Evolutionary conservation across 2,329 filamentous ascomycete species (phyloP).

Genomic region (Clarireedia paspali): DNA sequence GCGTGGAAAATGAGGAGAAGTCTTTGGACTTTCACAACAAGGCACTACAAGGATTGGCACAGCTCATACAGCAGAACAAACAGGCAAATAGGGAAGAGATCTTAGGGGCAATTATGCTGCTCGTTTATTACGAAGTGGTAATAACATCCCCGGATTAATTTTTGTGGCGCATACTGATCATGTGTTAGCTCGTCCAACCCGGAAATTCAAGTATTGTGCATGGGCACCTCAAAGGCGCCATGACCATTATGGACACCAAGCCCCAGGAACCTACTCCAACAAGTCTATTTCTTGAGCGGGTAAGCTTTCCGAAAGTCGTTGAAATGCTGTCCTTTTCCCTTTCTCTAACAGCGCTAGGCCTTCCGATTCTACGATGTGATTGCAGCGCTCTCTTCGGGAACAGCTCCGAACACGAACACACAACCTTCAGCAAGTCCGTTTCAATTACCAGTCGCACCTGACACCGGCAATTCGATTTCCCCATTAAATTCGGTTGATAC

Average conservation of each 20-base stretch:
- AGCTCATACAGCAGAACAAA: conserved; percentile 45
- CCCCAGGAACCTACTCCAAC: conserved; percentile 40
- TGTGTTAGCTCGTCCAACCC: conserved; percentile 49
- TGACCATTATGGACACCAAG: conserved; percentile 49
- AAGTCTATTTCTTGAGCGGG: conserved; percentile 51
- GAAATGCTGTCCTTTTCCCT: neutral
- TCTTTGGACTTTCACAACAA: conserved; percentile 52
- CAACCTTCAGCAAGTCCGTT: conserved; percentile 40
- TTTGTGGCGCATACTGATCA: conserved; percentile 12
- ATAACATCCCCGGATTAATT: neutral
- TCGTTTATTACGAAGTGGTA: conserved; percentile 56
- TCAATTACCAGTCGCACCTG: conserved; percentile 41
- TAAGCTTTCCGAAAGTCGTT: conserved; percentile 28
- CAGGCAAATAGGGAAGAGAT: conserved; percentile 48
- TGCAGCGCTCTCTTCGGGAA: conserved; percentile 52
- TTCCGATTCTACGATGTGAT: conserved; percentile 61
- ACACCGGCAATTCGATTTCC: conserved; percentile 32
- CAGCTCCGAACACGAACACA: conserved; percentile 44
- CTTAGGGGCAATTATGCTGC: conserved; percentile 51
- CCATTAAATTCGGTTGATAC: conserved; percentile 40
- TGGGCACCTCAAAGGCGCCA: conserved; percentile 52
- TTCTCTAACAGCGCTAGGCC: conserved; percentile 37
- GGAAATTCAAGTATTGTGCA: conserved; percentile 52
- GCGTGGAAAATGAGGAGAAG: conserved; percentile 43
- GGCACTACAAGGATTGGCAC: conserved; percentile 49